phyloP scores from a whole-genome alignment of 78 protist genomes.

The Dictyostelium brefeldianum region DNA sequence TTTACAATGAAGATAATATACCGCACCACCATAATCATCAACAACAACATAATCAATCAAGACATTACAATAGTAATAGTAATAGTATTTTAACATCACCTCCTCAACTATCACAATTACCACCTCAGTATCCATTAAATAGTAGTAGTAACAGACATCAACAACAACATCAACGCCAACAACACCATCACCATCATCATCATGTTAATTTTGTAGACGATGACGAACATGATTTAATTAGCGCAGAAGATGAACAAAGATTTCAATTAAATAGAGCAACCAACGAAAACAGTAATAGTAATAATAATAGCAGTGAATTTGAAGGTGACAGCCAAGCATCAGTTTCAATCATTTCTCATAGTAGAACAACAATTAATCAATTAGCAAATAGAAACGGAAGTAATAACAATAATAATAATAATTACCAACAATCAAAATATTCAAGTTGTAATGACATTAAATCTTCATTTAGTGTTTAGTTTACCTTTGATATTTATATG shows the following conservation, averaged over 20 bases:
- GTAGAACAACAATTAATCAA: slow-evolving; percentile 11
- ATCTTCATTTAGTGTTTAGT: slow-evolving; percentile 10
- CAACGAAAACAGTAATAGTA: not conserved
- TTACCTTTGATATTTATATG: not conserved
- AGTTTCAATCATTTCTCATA: not conserved
- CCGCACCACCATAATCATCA: not conserved
- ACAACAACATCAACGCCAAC: not conserved
- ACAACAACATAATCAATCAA: not conserved
- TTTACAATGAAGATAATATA: not conserved
- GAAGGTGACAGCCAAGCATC: not conserved
- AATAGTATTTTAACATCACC: not conserved
- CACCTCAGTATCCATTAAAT: not conserved
- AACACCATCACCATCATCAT: not conserved
- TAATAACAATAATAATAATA: not conserved
- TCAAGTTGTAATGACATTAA: not conserved
- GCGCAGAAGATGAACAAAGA: slow-evolving; percentile 22
- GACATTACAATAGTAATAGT: not conserved
- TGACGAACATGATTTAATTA: not conserved
- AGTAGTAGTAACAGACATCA: not conserved
- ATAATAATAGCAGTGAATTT: not conserved
- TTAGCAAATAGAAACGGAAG: not conserved
- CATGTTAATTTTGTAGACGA: not conserved
- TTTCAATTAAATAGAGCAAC: not conserved
- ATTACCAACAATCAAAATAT: not conserved
- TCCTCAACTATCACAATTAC: not conserved